Evolutionary conservation across 2,329 filamentous ascomycete species (phyloP).

Genomic region (Sporothrix protearum): DNA sequence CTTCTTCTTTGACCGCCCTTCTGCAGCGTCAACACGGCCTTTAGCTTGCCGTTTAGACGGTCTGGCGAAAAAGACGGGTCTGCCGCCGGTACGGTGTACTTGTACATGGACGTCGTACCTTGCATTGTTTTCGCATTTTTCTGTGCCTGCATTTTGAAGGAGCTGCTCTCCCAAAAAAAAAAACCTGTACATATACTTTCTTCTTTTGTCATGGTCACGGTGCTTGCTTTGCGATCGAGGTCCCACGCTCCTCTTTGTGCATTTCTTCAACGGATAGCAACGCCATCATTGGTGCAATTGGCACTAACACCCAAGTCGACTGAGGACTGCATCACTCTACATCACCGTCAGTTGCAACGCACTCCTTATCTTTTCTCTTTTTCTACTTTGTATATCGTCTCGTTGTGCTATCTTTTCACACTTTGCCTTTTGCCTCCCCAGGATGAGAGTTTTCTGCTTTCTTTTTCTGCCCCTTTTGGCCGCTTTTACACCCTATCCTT

Average conservation of each 20-base stretch:
- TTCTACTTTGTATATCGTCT: background rate
- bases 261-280: background rate
- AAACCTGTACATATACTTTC: no score
- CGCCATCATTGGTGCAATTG: background rate
- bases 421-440: background rate
- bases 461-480: conserved; percentile 2
- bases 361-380: background rate
- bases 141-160: background rate
- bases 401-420: background rate
- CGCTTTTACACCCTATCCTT: background rate
- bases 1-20: background rate
- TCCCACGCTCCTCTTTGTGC: background rate
- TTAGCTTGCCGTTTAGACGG: background rate
- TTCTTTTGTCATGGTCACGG: background rate
- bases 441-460: background rate
- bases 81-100: background rate
- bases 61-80: background rate
- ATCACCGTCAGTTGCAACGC: background rate
- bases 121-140: background rate
- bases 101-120: no score
- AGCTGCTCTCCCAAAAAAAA: background rate
- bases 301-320: background rate
- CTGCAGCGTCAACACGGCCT: background rate
- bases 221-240: background rate
- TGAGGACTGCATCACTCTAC: background rate